A percentile compares a stretch with the other conserved stretches of the same genome.
Evolutionary conservation across 2,329 filamentous ascomycete genomes (phyloP).

Genomic region (Pochonia chlamydosporia): DNA sequence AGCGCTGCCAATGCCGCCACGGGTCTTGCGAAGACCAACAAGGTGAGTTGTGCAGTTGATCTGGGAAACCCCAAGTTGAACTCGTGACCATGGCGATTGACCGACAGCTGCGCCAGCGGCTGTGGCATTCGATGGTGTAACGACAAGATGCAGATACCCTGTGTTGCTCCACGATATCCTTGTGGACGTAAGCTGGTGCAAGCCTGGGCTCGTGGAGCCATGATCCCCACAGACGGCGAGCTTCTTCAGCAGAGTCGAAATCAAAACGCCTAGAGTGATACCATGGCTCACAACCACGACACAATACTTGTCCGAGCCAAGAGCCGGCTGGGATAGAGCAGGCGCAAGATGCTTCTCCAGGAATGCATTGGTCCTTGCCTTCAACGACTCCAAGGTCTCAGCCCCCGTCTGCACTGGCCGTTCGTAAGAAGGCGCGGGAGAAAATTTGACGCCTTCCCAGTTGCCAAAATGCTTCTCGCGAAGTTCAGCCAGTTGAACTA

Average conservation of each 20-base stretch:
- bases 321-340: slow-evolving; percentile 22
- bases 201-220: neutral
- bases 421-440: slow-evolving; percentile 15
- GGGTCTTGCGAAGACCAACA: slow-evolving; percentile 66
- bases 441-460: slow-evolving; percentile 60
- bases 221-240: slow-evolving; percentile 28
- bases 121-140: slow-evolving; percentile 6
- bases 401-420: slow-evolving; percentile 38
- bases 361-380: slow-evolving; percentile 57
- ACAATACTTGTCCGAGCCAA: slow-evolving; percentile 26
- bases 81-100: slow-evolving; percentile 15
- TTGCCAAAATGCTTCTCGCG: slow-evolving; percentile 72
- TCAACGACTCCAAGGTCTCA: slow-evolving; percentile 66
- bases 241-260: slow-evolving; percentile 54
- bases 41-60: slow-evolving; percentile 72
- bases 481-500: slow-evolving; percentile 36
- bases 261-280: slow-evolving; percentile 67
- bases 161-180: slow-evolving; percentile 47
- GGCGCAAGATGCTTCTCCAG: slow-evolving; percentile 58
- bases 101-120: slow-evolving; percentile 2
- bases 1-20: slow-evolving; percentile 76
- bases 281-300: slow-evolving; percentile 73
- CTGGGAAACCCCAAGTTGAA: slow-evolving; percentile 13
- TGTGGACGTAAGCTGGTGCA: neutral
- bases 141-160: slow-evolving; percentile 34